Evolutionary conservation across 2,329 filamentous ascomycete genomes (phyloP), one percentile per base, ranked within the genome.

Genomic region (Coniochaeta hoffmannii): DNA sequence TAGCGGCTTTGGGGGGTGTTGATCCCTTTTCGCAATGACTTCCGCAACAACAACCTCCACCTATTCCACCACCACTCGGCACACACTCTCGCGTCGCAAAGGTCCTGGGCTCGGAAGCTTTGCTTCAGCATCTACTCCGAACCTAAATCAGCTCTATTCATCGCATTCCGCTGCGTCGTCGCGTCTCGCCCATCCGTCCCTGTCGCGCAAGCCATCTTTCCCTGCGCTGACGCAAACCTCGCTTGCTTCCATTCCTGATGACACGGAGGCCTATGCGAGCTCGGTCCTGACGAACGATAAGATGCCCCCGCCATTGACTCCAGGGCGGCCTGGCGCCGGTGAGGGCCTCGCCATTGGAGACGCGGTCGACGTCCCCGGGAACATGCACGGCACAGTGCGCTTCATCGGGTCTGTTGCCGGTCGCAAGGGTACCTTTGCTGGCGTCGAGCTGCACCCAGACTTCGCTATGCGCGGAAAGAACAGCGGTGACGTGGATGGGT

Each of bases 401-500:
- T 99, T 96, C 68, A 77, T 97, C 59, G 94, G 94, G 46, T 77
- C 78, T 36, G 93, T 99, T 38, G 83, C 86, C 63, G 92, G 92
- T 60, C 97, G 96, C 76, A 90, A 88, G 63, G 94, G 94, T 53
- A 82, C 83, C 19, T 99, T 99, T 76, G 91, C 90, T 31, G 94
- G 94, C 49, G 89, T 99, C 34, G 94, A 99, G 71, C 78, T 99
- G 60, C 84, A 87, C 64, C 76, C 82, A 54, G 89, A 96, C 62
- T 95, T 87, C 74, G 89, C 91, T 32, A 71, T 79, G 53, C 83
- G 88, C 67, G 94, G 94, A 32, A 99, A 99, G 78, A 99, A 99
- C 68, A 95, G 83, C 65, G 94, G 94, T 60, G 92, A 96, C 70
- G 94, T 97, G 55, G 93, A 97, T 63, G 94, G 93, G 89, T 93